Base-by-base conservation (phyloP, 2,329 filamentous ascomycete species). In the Aureobasidium sp. region DNA sequence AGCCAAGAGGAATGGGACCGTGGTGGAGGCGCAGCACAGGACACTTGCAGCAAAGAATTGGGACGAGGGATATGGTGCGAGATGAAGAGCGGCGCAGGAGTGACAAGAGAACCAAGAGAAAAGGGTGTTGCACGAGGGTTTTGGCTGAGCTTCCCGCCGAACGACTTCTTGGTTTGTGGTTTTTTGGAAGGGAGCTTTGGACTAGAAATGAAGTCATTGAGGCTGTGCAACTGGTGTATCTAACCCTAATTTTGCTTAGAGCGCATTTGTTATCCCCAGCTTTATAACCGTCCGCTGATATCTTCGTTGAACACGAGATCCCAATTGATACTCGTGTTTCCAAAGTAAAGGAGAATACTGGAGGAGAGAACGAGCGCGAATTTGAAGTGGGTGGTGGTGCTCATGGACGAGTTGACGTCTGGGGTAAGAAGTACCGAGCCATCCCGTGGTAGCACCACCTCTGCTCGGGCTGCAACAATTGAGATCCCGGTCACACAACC, bases 1-100 rank as follows among this genome's bases (percentile, higher is more conserved):
- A 58, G 54, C 54, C 54, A 58, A 58, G 54, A 47, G 53, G 42
- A 58, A 58, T 58, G 41, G 32, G 10, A 48, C 29, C 25, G 54
- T 58, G 39, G 39, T 57, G 54, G 53, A 57, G 53, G 53, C 53
- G 53, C 53, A 57, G 53, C 53, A 57, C 54, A 58, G 54, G 32
- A 48, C 54, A 13, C 54, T 58, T 58, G 54, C 54, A 58, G 54
- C 54, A 48, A 37, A 45, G 42, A 58, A 29, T 21, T 48, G 30
- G 41, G 8, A 13, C 15, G 11, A 48, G 9, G 10, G n/a, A 37
- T 42, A 48, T n/a, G 41, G 21, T 37, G 54, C 41, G 42, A 58
- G 25, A 58, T 58, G 54, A 58, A 47, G 54, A 58, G 42, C 41
- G 54, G 54, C 41, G 42, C 54, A 58, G 41, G 48, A 39, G 54